Base-by-base conservation (phyloP, 2,329 filamentous ascomycete genomes). In the Rutstroemia sp. region DNA sequence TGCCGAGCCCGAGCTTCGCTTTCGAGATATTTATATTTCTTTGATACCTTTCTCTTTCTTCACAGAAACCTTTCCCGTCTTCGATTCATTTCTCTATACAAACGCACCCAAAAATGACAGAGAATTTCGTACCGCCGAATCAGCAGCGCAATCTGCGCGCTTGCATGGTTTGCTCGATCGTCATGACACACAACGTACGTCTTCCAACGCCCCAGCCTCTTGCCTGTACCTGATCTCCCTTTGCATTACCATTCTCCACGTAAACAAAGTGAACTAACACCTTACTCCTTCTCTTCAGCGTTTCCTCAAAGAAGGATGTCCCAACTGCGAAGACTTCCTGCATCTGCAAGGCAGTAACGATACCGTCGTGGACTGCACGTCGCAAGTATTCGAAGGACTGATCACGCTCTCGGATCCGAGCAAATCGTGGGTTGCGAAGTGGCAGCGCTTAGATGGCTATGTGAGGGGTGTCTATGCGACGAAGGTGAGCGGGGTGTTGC, bases 81-180 rank as follows among this genome's bases (percentile, higher is more conserved):
- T 42, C 39, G 3, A 8, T 7, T 19, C 16, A 19, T 16, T 14
- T 21, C 21, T 21, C 19, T 19, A 23, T 12, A 46, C 42, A 25
- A 46, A 44, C 10, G 10, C 14, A 6, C 39, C 1, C 25, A 21
- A 49, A 3, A 34, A 71, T 71, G 65, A 61, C 76, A 64, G 75
- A 78, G 56, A 87, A 84, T 71, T 91, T 83, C 71, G 86, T 91
- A 60, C 75, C 87, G 16, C 80, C 88, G 6, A 80, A 78, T 70
- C 88, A 94, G 74, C 85, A 87, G 76, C 89, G 92, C 74, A 86
- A 89, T 71, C 82, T 95, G 65, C 92, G 94, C 74, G 94, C 94
- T 68, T 99, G 94, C 79, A 96, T 99, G 91, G 90, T 97, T 65
- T 99, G 94, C 82, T 92, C 90, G 54, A 88, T 97, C 70, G 90